phyloP scores from a whole-genome alignment of 805 yeast genomes.

The Citeromyces matritensis region DNA sequence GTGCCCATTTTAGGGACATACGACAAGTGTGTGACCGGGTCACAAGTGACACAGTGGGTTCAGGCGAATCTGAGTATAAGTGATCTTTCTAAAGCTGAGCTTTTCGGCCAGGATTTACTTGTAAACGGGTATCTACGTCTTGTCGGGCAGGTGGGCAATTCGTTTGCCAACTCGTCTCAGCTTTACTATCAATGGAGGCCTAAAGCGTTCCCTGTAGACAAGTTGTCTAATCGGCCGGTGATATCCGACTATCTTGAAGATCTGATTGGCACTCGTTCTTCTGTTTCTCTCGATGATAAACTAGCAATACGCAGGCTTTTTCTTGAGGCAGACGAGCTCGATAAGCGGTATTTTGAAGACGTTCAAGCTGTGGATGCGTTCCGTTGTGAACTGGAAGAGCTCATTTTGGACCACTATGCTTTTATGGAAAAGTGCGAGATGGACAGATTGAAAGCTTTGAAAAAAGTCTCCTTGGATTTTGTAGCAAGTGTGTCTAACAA shows the following conservation, averaged over 20 bases:
- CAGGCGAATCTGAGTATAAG: constrained; percentile 25
- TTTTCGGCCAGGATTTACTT: constrained; percentile 59
- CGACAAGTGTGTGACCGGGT: constrained; percentile 45
- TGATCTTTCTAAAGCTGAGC: constrained; percentile 46
- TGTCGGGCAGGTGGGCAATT: constrained; percentile 44
- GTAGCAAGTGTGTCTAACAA: constrained; percentile 10
- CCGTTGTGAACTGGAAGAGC: constrained; percentile 64
- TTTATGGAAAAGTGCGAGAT: constrained; percentile 76
- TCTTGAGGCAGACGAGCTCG: constrained; percentile 44
- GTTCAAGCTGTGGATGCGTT: constrained; percentile 46
- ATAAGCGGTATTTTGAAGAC: constrained; percentile 34
- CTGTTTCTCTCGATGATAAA: constrained; percentile 21
- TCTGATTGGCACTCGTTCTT: constrained; percentile 3
- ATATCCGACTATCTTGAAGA: constrained; percentile 4
- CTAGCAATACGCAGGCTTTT: constrained; percentile 33
- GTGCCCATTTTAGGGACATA: constrained; percentile 62
- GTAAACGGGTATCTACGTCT: constrained; percentile 44
- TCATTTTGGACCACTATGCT: constrained; percentile 51
- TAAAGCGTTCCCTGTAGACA: constrained; percentile 24
- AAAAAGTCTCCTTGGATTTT: constrained; percentile 63
- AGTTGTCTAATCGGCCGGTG: not conserved
- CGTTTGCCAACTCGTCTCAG: constrained; percentile 61
- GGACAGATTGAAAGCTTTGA: constrained; percentile 63
- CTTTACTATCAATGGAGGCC: constrained; percentile 75
- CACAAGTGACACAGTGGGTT: constrained; percentile 45